Evolutionary conservation across 1,284 basidiomycete genomes (phyloP), one percentile per base, ranked within the genome.

Genomic region (Trametes pubescens): DNA sequence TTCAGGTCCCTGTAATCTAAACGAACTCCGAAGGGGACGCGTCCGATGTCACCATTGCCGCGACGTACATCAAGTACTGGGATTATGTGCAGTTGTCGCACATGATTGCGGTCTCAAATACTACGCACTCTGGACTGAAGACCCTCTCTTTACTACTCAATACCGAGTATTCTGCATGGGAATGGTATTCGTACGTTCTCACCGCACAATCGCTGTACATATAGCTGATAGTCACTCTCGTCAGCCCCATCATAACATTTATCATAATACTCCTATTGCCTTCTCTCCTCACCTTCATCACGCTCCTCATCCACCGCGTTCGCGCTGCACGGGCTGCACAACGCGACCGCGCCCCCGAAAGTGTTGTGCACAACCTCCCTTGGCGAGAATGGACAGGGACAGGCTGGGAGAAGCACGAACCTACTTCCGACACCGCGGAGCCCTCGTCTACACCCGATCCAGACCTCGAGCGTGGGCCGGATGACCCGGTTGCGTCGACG

Each of bases 331-430:
- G 92, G 53, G 90, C 90, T 6, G 90, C 89, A 2, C 89, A 88
- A 72, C 86, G 89, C 40, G 93, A 94, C 67, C 86, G 93, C 54
- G 93, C 93, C 3, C 92, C 93, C 22, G 89, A 91, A 72, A 86
- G 87, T 61, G 78, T 93, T 26, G 93, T 95, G 10, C 85, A 87
- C 58, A 84, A 81, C 61, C 82, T 95, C 48, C 91, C 92, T 0
- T 93, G 90, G 85, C 83, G 89, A 49, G 84, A 93, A 2, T 95
- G 92, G 91, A 91, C 88, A 6, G 90, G 90, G 43, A 82, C 81
- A 13, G 86, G 87, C 24, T 92, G 90, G 89, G 90, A 92, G 77
- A 93, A 92, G 73, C 85, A 89, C 66, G 83, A 85, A 38, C 57
- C 72, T 2, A 29, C 61, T 2, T 69, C 53, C 46, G 56, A 61